Conservation (phyloP, 495 filamentous ascomycete species). For the Neurospora sp. region DNA sequence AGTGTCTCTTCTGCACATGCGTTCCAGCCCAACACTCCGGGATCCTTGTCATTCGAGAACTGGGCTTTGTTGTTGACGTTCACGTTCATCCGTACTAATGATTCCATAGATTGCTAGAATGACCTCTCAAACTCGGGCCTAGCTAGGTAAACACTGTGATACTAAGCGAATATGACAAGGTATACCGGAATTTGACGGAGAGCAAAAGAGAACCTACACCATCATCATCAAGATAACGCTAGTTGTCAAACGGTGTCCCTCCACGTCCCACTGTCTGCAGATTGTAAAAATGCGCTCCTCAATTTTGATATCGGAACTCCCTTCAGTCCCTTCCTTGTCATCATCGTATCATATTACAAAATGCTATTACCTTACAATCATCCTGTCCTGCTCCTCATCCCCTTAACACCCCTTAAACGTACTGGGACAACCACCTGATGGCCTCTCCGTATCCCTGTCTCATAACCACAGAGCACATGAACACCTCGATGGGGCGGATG, state of each 20-base stretch:
- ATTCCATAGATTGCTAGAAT: neutral
- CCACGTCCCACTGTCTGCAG: neutral
- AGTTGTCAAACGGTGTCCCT: neutral
- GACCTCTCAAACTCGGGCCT: neutral
- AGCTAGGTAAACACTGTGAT: neutral
- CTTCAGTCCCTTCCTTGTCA: neutral
- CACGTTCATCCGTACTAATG: neutral
- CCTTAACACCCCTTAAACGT: constrained; percentile 42
- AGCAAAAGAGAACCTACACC: neutral
- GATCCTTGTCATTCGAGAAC: neutral
- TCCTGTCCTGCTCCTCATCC: neutral
- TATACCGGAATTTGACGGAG: neutral
- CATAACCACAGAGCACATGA: constrained; percentile 99
- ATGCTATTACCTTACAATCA: neutral
- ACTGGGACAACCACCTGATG: constrained; percentile 72
- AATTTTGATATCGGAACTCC: neutral
- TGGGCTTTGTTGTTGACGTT: neutral
- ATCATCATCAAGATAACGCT: neutral
- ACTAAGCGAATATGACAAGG: neutral
- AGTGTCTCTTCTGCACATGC: neutral
- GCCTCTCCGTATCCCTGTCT: constrained; percentile 81
- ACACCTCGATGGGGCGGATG: constrained; percentile 92
- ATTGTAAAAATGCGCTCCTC: neutral
- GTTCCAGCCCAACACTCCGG: neutral
- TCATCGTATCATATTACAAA: constrained; percentile 1